Base-by-base conservation (phyloP, 2,329 filamentous ascomycete species). In the Calonectria hawksworthii region DNA sequence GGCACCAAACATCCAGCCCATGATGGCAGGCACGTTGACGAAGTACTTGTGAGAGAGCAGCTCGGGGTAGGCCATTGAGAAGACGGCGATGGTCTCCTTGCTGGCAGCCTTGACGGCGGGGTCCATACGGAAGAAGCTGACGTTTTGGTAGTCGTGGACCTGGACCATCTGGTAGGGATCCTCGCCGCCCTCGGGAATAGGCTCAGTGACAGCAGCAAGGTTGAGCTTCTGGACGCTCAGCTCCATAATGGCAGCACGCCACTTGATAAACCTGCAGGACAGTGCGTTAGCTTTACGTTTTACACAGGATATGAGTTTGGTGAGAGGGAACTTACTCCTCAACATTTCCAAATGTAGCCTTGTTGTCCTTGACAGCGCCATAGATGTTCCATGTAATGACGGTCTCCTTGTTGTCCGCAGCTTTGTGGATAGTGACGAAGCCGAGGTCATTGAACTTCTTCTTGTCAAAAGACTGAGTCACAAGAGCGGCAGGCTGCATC, bases 341-440 rank as follows among this genome's bases (percentile, higher is more conserved):
- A 8, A 96, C 87, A 81, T 97, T 90, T 5, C 94, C 95, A 87
- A 98, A 98, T 0, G 95, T 98, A 77, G 94, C 91, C 75, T 95
- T 92, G 80, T 94, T 92, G 80, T 95, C 91, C 89, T 97, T 97
- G 76, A 96, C 94, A 47, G 92, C 92, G 18, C 96, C 96, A 83
- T 99, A 98, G 82, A 98, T 93, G 84, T 98, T 98, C 94, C 96
- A 98, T 2, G 95, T 97, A 64, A 96, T 93, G 71, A 98, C 83
- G 23, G 80, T 89, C 83, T 93, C 91, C 80, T 91, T 88, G 74
- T 86, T 85, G 66, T 88, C 89, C 1, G 89, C 88, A 44, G 89
- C 88, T 69, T 89, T 86, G 79, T 97, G 92, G n/a, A 89, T 89
- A 1, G 95, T 95, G 66, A 98, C 91, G 83, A 94, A 98, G 50